Percentiles rank a stretch among this genome's conserved stretches.
phyloP scores from a whole-genome alignment of 108 stramenopile genomes.

The Epipyxis sp. region DNA sequence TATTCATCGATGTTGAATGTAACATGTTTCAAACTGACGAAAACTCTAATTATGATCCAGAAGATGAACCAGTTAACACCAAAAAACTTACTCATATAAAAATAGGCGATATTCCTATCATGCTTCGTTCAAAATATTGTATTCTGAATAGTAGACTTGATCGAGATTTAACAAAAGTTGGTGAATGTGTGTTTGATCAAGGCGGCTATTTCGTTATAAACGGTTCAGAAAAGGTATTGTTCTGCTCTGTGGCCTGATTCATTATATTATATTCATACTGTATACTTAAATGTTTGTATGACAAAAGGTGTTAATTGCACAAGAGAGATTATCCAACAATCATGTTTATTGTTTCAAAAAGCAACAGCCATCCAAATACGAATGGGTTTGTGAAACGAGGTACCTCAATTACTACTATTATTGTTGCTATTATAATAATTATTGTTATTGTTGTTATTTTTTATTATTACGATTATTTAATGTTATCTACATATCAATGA shows the following conservation, averaged over 20 bases:
- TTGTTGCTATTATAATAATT: too few species aligned
- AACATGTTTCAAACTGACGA: conserved; percentile 52
- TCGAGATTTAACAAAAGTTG: conserved; percentile 87
- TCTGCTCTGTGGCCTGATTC: too few species aligned
- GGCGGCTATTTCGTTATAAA: conserved; percentile 99
- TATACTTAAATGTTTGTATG: neutral
- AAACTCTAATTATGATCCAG: conserved; percentile 57
- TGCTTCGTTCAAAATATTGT: conserved; percentile 89
- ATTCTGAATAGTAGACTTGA: conserved; percentile 87
- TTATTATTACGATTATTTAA: too few species aligned
- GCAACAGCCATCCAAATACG: conserved; percentile 90
- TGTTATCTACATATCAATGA: too few species aligned
- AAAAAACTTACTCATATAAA: conserved; percentile 81
- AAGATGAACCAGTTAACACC: conserved; percentile 50
- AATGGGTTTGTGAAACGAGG: conserved; percentile 95
- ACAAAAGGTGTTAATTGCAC: conserved; percentile 96
- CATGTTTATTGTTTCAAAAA: conserved; percentile 91
- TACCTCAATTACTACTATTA: too few species aligned
- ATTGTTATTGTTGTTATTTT: too few species aligned
- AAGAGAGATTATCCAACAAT: conserved; percentile 97
- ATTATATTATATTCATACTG: too few species aligned
- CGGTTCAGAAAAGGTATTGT: conserved; percentile 88
- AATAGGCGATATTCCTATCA: conserved; percentile 95
- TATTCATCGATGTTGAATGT: conserved; percentile 69
- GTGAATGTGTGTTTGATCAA: conserved; percentile 99